phyloP scores from a whole-genome alignment of 257 asterid species.

The Rhazya stricta region DNA sequence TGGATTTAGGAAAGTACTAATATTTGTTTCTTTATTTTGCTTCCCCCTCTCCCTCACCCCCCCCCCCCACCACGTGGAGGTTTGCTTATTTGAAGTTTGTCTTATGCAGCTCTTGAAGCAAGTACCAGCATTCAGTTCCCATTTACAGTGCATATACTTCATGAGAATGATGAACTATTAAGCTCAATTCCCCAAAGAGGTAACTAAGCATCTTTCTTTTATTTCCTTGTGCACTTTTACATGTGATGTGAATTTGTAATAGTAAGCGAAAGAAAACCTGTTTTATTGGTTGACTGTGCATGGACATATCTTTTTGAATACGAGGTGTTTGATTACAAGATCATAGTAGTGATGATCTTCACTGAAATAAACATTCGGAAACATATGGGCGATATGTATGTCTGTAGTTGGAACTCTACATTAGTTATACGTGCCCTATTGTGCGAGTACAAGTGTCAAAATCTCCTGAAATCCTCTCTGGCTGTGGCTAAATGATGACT shows the following conservation, averaged over 20 bases:
- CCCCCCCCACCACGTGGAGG: too few species aligned
- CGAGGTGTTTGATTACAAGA: background rate
- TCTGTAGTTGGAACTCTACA: background rate
- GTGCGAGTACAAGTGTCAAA: background rate
- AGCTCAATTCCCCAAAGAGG: slow-evolving; percentile 62
- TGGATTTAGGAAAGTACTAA: background rate
- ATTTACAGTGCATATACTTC: slow-evolving; percentile 54
- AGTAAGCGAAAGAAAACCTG: background rate
- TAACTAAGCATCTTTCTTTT: slow-evolving; percentile 19
- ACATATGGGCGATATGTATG: background rate
- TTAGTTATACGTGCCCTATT: background rate
- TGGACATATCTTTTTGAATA: background rate
- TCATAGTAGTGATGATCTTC: background rate
- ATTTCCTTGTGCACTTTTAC: background rate
- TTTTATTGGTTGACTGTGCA: background rate
- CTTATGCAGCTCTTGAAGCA: slow-evolving; percentile 68
- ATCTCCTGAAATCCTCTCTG: background rate
- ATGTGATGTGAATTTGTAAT: background rate
- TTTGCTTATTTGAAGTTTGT: background rate
- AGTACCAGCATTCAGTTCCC: slow-evolving; percentile 44
- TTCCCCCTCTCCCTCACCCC: too few species aligned
- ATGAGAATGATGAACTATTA: slow-evolving; percentile 54
- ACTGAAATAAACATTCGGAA: background rate
- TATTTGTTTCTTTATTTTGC: background rate
- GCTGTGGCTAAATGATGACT: background rate